Evolutionary conservation across 371 early-diverging fungal species (phyloP).

Genomic region (Mucor velutinosus): DNA sequence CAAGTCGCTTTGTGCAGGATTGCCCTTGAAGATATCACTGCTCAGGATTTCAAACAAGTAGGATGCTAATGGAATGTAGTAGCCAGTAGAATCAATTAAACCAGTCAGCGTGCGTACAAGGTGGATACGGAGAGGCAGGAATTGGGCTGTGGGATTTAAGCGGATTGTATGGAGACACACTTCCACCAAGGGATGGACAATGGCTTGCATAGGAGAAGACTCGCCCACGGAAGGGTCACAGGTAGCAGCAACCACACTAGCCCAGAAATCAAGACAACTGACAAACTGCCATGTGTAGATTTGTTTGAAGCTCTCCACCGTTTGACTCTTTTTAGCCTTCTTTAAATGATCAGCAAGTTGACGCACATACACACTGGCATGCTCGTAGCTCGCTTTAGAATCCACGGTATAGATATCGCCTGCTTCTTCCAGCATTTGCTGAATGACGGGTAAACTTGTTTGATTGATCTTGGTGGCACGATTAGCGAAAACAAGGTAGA

Average conservation of each 20-base stretch:
- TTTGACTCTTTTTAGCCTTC: conserved; percentile 77
- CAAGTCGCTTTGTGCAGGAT: conserved; percentile 61
- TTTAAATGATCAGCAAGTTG: conserved; percentile 89
- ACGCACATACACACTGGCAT: conserved; percentile 87
- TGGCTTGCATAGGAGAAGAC: conserved; percentile 36
- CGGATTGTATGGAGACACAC: conserved; percentile 49
- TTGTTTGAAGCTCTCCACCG: conserved; percentile 77
- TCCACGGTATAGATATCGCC: conserved; percentile 84
- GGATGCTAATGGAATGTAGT: conserved; percentile 47
- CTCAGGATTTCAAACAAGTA: conserved; percentile 68
- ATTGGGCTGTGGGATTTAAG: conserved; percentile 83
- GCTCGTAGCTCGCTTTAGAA: conserved; percentile 75
- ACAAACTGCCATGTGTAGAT: conserved; percentile 96
- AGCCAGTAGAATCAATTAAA: conserved; percentile 57
- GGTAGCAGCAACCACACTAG: conserved; percentile 72
- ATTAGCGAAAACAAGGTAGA: conserved; percentile 80
- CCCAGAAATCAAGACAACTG: conserved; percentile 88
- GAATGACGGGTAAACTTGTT: conserved; percentile 71
- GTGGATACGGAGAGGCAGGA: conserved; percentile 90
- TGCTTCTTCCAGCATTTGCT: conserved; percentile 85
- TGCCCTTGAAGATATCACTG: conserved; percentile 46
- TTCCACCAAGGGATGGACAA: conserved; percentile 41
- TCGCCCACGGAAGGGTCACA: conserved; percentile 50
- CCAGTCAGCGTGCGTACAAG: conserved; percentile 73
- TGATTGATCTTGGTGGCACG: conserved; percentile 72